Conservation (phyloP, 306 rosid genomes). For the Cucurbita argyrosperma region DNA sequence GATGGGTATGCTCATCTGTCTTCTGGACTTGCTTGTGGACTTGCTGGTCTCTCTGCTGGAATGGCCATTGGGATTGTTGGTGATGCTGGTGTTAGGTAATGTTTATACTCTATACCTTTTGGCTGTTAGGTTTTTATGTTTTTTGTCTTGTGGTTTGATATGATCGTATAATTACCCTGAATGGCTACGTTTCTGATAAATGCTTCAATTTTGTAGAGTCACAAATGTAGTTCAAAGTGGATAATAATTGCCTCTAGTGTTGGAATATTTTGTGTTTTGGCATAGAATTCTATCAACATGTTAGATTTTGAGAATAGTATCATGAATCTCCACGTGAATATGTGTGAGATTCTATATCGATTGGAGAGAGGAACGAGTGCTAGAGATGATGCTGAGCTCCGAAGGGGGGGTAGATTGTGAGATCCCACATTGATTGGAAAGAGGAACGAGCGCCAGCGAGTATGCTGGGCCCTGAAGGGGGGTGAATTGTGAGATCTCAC, state of each 20-base stretch:
- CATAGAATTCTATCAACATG: neutral
- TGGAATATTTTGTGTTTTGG: neutral
- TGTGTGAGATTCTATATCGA: neutral
- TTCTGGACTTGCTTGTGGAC: slow-evolving; percentile 76
- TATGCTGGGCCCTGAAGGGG: too few species aligned
- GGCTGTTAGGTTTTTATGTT: neutral
- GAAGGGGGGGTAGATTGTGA: too few species aligned
- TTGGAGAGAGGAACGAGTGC: too few species aligned
- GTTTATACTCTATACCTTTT: neutral
- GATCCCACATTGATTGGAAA: too few species aligned
- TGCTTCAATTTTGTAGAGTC: neutral
- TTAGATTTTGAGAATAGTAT: neutral
- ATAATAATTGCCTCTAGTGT: neutral
- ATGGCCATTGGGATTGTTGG: slow-evolving; percentile 82
- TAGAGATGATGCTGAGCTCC: too few species aligned
- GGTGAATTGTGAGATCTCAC: too few species aligned
- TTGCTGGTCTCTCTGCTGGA: slow-evolving; percentile 72
- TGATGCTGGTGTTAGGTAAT: slow-evolving; percentile 69
- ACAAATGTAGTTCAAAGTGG: neutral
- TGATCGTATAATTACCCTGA: neutral
- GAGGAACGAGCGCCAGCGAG: too few species aligned
- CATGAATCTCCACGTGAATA: neutral
- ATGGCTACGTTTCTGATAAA: neutral
- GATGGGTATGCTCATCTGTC: slow-evolving; percentile 79
- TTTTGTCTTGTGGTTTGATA: neutral